Evolutionary conservation across 2,329 filamentous ascomycete genomes (phyloP).

Genomic region (Monilinia fructigena): DNA sequence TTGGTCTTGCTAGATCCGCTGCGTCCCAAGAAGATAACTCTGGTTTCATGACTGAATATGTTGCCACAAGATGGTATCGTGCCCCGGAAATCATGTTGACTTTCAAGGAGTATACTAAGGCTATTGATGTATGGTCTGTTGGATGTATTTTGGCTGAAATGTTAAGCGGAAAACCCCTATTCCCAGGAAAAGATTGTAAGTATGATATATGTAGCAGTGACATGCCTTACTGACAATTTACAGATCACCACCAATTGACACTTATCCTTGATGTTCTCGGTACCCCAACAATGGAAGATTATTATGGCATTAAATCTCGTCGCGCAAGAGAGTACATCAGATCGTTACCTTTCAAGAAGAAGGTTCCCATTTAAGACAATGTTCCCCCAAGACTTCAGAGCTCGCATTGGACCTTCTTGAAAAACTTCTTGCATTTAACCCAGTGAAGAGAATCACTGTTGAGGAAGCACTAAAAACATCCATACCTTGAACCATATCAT

Average conservation of each 20-base stretch:
- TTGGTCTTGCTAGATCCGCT: constrained; percentile 90
- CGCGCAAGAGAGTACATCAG: constrained; percentile 97
- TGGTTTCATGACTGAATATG: constrained; percentile 99
- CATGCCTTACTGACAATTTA: constrained; percentile 13
- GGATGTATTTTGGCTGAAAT: constrained; percentile 98
- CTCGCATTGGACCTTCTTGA: constrained; percentile 90
- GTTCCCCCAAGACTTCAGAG: constrained; percentile 99
- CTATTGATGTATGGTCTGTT: constrained; percentile 98
- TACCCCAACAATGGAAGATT: constrained; percentile 99
- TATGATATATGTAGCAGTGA: constrained; percentile 32
- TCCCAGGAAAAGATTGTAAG: constrained; percentile 97
- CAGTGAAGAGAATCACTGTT: constrained; percentile 96
- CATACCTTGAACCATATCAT: constrained; percentile 97
- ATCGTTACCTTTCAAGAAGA: constrained; percentile 98
- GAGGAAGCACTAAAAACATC: constrained; percentile 97
- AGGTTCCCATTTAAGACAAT: constrained; percentile 96
- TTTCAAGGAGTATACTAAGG: constrained; percentile 99
- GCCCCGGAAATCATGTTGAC: constrained; percentile 99
- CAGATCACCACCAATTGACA: constrained; percentile 96
- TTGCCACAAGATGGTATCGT: constrained; percentile 97
- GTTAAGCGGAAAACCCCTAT: constrained; percentile 96
- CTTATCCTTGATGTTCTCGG: constrained; percentile 96
- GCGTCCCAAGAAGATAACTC: constrained; percentile 98
- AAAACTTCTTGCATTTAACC: constrained; percentile 96
- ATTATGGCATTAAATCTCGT: constrained; percentile 99